Conservation (phyloP, 257 asterid species). For the Solanum arcanum region DNA sequence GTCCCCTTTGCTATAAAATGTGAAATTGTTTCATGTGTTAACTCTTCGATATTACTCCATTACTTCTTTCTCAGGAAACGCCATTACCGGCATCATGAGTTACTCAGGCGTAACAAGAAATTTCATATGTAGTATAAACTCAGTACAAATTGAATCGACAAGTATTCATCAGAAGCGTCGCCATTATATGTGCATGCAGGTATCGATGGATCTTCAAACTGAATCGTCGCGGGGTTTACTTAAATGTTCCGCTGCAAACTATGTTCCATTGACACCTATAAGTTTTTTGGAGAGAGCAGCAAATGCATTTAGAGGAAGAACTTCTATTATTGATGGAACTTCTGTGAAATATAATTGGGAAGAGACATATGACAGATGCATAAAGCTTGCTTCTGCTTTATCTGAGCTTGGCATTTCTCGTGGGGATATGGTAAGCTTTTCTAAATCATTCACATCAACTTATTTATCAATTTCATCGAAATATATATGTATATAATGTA, state of each 20-base stretch:
- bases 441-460: neutral
- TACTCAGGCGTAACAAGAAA: neutral
- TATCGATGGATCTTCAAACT: neutral
- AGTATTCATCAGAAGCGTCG: neutral
- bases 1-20: neutral
- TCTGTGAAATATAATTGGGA: conserved; percentile 22
- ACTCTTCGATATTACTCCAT: neutral
- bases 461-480: neutral
- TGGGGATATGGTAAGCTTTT: conserved; percentile 20
- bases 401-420: conserved; percentile 21
- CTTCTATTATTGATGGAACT: conserved; percentile 13
- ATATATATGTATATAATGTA: too few relatives aligned
- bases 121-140: neutral
- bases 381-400: conserved; percentile 25
- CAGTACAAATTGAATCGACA: neutral
- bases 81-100: neutral
- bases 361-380: conserved; percentile 21
- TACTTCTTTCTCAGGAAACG: too few relatives aligned
- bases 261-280: conserved; percentile 26
- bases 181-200: neutral
- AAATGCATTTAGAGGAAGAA: conserved; percentile 23
- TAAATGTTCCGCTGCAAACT: conserved; percentile 11
- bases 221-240: neutral
- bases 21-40: neutral
- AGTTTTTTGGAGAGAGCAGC: conserved; percentile 30